Conservation (phyloP, 768 basidiomycete genomes). For the Leccinum uliginosum region DNA sequence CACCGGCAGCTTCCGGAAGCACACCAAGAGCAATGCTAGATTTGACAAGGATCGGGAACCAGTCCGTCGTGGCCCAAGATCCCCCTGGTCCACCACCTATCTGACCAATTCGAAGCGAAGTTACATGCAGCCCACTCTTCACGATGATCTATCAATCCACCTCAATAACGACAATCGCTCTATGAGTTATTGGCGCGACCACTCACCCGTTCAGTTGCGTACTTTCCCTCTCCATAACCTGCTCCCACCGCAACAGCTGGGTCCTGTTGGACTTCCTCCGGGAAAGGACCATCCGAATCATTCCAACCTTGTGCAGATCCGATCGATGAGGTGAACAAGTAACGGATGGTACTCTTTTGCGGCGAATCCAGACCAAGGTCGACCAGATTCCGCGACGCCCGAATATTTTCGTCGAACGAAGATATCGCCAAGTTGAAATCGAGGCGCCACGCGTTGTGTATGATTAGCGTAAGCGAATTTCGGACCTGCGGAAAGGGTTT, state of each 20-base stretch:
- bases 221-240: constrained; percentile 49
- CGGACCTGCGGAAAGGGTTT: constrained; percentile 23
- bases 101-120: constrained; percentile 44
- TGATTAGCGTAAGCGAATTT: constrained; percentile 31
- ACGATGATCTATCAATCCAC: constrained; percentile 30
- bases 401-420: constrained; percentile 41
- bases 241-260: constrained; percentile 32
- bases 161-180: not conserved
- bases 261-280: constrained; percentile 33
- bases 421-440: constrained; percentile 39
- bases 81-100: constrained; percentile 38
- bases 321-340: constrained; percentile 41
- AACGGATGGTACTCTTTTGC: constrained; percentile 25
- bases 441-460: constrained; percentile 44
- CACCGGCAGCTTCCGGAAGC: constrained; percentile 30
- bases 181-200: not conserved
- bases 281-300: constrained; percentile 26
- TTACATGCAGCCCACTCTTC: constrained; percentile 33
- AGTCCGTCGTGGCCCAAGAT: constrained; percentile 42
- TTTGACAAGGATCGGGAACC: constrained; percentile 43
- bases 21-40: constrained; percentile 28
- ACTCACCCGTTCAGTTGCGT: constrained; percentile 36
- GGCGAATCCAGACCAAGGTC: constrained; percentile 30
- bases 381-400: constrained; percentile 34
- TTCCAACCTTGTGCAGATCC: constrained; percentile 32